Evolutionary conservation across 2,329 filamentous ascomycete genomes (phyloP).

Genomic region (Monosporascus cannonballus): DNA sequence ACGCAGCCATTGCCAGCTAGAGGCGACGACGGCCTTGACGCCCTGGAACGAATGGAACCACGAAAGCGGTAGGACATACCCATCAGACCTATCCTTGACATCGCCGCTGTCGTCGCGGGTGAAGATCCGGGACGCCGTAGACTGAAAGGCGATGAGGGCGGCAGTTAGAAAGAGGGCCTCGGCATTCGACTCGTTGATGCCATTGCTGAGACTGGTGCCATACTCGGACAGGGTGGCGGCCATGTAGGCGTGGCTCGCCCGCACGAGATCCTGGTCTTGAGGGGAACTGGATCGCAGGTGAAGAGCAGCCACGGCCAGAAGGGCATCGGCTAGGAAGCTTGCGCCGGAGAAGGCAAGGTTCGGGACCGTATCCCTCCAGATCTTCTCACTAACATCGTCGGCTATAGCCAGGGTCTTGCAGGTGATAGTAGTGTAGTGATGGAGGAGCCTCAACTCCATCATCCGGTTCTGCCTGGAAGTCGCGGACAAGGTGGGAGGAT

Average conservation of each 20-base stretch:
- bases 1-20: slow-evolving; percentile 59
- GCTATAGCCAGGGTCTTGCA: slow-evolving; percentile 53
- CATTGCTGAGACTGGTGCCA: slow-evolving; percentile 47
- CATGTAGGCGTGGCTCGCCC: slow-evolving; percentile 60
- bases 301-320: slow-evolving; percentile 58
- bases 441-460: slow-evolving; percentile 57
- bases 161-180: slow-evolving; percentile 58
- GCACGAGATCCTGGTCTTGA: slow-evolving; percentile 53
- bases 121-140: slow-evolving; percentile 57
- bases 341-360: slow-evolving; percentile 54
- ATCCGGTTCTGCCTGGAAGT: slow-evolving; percentile 38
- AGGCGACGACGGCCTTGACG: slow-evolving; percentile 58
- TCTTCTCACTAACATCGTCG: slow-evolving; percentile 43
- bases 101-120: slow-evolving; percentile 46
- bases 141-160: slow-evolving; percentile 60
- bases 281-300: slow-evolving; percentile 53
- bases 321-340: slow-evolving; percentile 55
- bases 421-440: slow-evolving; percentile 57
- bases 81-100: slow-evolving; percentile 29
- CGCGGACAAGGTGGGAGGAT: slow-evolving; percentile 27
- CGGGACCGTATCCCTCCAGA: slow-evolving; percentile 57
- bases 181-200: slow-evolving; percentile 53
- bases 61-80: slow-evolving; percentile 53
- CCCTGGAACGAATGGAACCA: slow-evolving; percentile 65
- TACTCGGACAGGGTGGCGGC: slow-evolving; percentile 58